A percentile compares a stretch with the other conserved stretches of the same genome.
Evolutionary conservation across 106 monocot genomes (phyloP).

Genomic region (Apostasia ramifera): DNA sequence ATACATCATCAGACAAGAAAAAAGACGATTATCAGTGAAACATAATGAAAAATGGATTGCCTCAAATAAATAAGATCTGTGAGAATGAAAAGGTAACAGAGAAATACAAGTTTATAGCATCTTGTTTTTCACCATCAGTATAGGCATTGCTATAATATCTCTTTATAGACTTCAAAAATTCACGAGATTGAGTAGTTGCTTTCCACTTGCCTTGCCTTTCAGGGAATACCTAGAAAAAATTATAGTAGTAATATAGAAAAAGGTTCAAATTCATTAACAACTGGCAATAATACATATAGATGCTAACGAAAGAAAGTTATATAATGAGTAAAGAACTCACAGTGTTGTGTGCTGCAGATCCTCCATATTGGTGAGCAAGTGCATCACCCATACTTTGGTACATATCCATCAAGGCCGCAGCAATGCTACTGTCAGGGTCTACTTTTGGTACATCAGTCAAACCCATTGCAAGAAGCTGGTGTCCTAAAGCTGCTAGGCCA

Average conservation of each 20-base stretch:
- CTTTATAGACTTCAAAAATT: conserved; percentile 91
- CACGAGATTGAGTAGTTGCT: conserved; percentile 97
- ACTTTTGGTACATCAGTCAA: conserved; percentile 70
- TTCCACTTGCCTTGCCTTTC: conserved; percentile 99
- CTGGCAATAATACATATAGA: background rate
- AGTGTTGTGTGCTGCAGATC: conserved; percentile 94
- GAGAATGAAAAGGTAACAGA: background rate
- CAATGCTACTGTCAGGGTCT: conserved; percentile 84
- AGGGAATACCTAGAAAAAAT: conserved; percentile 69
- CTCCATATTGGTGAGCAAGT: conserved; percentile 97
- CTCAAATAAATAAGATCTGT: background rate
- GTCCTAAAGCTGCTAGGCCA: conserved; percentile 90
- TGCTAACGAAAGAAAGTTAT: background rate
- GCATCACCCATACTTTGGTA: conserved; percentile 97
- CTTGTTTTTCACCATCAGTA: conserved; percentile 99
- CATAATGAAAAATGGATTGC: background rate
- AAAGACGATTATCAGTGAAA: background rate
- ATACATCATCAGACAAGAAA: background rate
- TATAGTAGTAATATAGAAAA: conserved; percentile 7
- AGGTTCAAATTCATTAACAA: background rate
- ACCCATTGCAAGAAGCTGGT: conserved; percentile 91
- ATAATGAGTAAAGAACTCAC: conserved; percentile 18
- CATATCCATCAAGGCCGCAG: conserved; percentile 90
- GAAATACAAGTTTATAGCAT: conserved; percentile 93
- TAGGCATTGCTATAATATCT: conserved; percentile 98